Conservation (phyloP, 352 stramenopile genomes). For the Phytophthora tubulina region DNA sequence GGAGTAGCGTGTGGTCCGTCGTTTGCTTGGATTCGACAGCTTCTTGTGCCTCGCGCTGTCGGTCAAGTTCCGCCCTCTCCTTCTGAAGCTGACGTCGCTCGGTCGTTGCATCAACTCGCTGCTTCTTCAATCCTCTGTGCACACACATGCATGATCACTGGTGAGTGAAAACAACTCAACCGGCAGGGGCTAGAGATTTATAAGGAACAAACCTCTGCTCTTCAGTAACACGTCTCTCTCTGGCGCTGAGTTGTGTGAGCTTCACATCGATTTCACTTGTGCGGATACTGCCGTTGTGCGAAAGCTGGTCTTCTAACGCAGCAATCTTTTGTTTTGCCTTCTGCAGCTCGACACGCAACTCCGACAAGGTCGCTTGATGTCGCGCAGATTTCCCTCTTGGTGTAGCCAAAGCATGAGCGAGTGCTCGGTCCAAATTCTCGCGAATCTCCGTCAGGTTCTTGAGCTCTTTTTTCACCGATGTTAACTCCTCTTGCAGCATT, state of each 20-base stretch:
- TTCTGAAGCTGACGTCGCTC: slow-evolving; percentile 49
- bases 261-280: slow-evolving; percentile 56
- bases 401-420: slow-evolving; percentile 33
- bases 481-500: slow-evolving; percentile 22
- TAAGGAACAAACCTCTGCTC: slow-evolving; percentile 58
- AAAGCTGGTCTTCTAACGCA: slow-evolving; percentile 55
- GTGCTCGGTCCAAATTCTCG: slow-evolving; percentile 35
- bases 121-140: slow-evolving; percentile 53
- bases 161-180: slow-evolving; percentile 1
- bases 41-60: slow-evolving; percentile 26
- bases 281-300: slow-evolving; percentile 30
- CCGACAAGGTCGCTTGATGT: slow-evolving; percentile 33
- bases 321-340: slow-evolving; percentile 63
- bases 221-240: slow-evolving; percentile 49
- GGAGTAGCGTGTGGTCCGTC: slow-evolving; percentile 57
- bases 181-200: neutral
- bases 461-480: slow-evolving; percentile 24
- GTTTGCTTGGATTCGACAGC: slow-evolving; percentile 29
- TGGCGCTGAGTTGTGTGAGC: slow-evolving; percentile 35
- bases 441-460: slow-evolving; percentile 35
- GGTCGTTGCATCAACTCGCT: slow-evolving; percentile 41
- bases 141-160: neutral
- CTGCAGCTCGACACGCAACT: slow-evolving; percentile 58
- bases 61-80: slow-evolving; percentile 32
- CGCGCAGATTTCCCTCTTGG: slow-evolving; percentile 22